These are phyloP conservation scores for Vicia sativa DNA, from an alignment of 306 rosid species.

Conservation along the genomic window DNA sequence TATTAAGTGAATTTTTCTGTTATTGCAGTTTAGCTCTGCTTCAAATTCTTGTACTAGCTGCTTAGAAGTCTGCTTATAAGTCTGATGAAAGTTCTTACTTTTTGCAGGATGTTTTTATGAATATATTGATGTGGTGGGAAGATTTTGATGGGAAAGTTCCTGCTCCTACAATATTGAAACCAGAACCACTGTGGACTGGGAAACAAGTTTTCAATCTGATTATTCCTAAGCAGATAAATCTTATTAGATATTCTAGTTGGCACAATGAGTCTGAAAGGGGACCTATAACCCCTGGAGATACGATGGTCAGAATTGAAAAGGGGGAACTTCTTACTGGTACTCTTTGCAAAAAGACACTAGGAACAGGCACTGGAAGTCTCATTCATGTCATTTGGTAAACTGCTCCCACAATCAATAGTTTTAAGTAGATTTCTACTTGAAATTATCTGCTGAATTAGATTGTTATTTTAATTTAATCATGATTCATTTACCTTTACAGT, in stretches of 20 bases:
- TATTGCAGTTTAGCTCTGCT: conserved; percentile 1
- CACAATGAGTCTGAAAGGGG: conserved; percentile 82
- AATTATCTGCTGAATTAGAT: conserved; percentile 16
- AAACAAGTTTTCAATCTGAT: conserved; percentile 97
- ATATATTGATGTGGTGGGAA: conserved; percentile 99
- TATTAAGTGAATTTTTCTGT: conserved; percentile 22
- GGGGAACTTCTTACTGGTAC: conserved; percentile 95
- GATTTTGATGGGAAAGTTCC: conserved; percentile 98
- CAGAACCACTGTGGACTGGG: conserved; percentile 98
- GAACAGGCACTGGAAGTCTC: conserved; percentile 95
- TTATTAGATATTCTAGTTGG: conserved; percentile 89
- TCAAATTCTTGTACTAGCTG: conserved; percentile 24
- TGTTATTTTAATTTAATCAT: background rate
- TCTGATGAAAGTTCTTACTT: conserved; percentile 34
- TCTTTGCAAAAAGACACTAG: conserved; percentile 94
- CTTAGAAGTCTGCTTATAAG: conserved; percentile 35
- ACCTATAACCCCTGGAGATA: conserved; percentile 89
- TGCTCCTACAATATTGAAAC: conserved; percentile 91
- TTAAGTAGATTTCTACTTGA: conserved; percentile 18
- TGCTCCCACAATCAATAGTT: background rate
- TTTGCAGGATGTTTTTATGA: conserved; percentile 96
- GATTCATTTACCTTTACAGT: background rate
- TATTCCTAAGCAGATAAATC: conserved; percentile 92
- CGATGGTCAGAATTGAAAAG: conserved; percentile 88
- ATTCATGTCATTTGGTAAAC: conserved; percentile 94